These are phyloP conservation scores for Babesia bovis DNA, from an alignment of 169 alveolate species.

Conservation along the genomic window DNA sequence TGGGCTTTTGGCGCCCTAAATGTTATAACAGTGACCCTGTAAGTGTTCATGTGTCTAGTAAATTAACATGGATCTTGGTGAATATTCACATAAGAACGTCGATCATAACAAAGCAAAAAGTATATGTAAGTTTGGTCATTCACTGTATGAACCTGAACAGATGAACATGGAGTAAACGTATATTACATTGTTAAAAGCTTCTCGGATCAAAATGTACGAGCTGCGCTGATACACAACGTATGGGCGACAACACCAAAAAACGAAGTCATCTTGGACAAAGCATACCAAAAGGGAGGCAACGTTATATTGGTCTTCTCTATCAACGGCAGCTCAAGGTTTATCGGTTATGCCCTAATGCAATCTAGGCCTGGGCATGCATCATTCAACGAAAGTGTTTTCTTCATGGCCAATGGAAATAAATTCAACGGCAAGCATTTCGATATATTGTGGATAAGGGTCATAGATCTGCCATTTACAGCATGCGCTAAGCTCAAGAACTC, in stretches of 20 bases:
- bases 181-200: slow-evolving; percentile 71
- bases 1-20: too few species aligned
- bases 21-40: too few species aligned
- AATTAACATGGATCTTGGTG: slow-evolving; percentile 43
- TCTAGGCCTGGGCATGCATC: slow-evolving; percentile 72
- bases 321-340: slow-evolving; percentile 67
- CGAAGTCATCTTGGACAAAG: slow-evolving; percentile 47
- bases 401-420: slow-evolving; percentile 56
- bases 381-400: slow-evolving; percentile 52
- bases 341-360: slow-evolving; percentile 77
- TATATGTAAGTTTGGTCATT: slow-evolving; percentile 23
- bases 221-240: slow-evolving; percentile 60
- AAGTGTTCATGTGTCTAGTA: too few species aligned
- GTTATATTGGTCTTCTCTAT: slow-evolving; percentile 72
- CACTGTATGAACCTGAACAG: not conserved
- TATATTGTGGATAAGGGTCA: slow-evolving; percentile 69
- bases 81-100: slow-evolving; percentile 52
- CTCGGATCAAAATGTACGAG: slow-evolving; percentile 57
- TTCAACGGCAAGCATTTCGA: slow-evolving; percentile 73
- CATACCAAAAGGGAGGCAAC: slow-evolving; percentile 50
- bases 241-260: slow-evolving; percentile 78
- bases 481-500: slow-evolving; percentile 66
- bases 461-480: slow-evolving; percentile 67
- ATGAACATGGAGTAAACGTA: slow-evolving; percentile 15
- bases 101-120: slow-evolving; percentile 25